A percentile compares a stretch with the other conserved stretches of the same genome.
Evolutionary conservation across 768 basidiomycete species (phyloP).

Genomic region (Hericium erinaceus): DNA sequence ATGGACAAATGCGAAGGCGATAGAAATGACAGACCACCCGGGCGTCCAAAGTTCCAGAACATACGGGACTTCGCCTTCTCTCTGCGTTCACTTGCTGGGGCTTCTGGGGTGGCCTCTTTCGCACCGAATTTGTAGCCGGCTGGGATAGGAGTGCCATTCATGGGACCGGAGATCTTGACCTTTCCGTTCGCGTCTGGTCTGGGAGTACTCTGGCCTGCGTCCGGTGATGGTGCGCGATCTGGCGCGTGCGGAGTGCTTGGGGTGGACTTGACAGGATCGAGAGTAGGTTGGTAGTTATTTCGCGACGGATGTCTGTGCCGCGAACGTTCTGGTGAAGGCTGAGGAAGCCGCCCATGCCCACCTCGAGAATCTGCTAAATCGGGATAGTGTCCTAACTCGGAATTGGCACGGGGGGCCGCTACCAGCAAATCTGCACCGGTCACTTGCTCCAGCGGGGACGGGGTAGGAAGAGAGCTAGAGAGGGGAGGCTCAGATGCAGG

Average conservation of each 20-base stretch:
- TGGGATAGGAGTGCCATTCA: slow-evolving; percentile 79
- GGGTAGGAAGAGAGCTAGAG: slow-evolving; percentile 48
- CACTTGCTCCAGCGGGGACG: slow-evolving; percentile 31
- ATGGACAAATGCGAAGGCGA: background rate
- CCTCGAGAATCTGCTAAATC: slow-evolving; percentile 43
- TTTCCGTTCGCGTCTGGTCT: slow-evolving; percentile 46
- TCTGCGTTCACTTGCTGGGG: slow-evolving; percentile 34
- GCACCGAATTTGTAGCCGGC: slow-evolving; percentile 85
- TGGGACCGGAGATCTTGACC: slow-evolving; percentile 84
- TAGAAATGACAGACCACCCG: slow-evolving; percentile 14
- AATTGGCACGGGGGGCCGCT: slow-evolving; percentile 54
- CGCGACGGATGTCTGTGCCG: slow-evolving; percentile 45
- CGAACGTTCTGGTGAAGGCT: slow-evolving; percentile 46
- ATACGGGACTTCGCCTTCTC: slow-evolving; percentile 89
- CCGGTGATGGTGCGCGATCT: slow-evolving; percentile 28
- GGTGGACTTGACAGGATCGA: slow-evolving; percentile 40
- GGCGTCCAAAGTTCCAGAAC: slow-evolving; percentile 88
- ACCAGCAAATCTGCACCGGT: slow-evolving; percentile 15
- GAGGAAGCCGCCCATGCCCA: slow-evolving; percentile 26
- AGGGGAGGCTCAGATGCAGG: slow-evolving; percentile 49
- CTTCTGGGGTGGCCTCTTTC: slow-evolving; percentile 46
- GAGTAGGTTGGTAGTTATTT: slow-evolving; percentile 57
- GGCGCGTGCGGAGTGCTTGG: slow-evolving; percentile 27
- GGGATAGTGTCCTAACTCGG: slow-evolving; percentile 74
- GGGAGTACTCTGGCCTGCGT: slow-evolving; percentile 38